Conservation (phyloP, 2,329 filamentous ascomycete genomes). For the Penicillium thymicola region DNA sequence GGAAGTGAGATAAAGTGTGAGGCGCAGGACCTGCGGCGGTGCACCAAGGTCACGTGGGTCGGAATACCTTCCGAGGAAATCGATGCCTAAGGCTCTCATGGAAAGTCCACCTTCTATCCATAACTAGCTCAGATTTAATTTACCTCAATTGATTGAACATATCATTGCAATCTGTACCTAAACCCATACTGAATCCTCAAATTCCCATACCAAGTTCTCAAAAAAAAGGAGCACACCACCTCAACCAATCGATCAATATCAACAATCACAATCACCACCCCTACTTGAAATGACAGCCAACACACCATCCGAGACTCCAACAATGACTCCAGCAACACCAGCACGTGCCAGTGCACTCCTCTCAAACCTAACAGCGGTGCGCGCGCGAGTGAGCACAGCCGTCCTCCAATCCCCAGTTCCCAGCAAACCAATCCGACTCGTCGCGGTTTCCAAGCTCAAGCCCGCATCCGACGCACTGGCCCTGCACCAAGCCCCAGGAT, state of each 20-base stretch:
- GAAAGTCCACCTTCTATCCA: not conserved
- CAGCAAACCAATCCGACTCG: slow-evolving; percentile 57
- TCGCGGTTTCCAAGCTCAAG: slow-evolving; percentile 96
- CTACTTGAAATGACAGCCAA: slow-evolving; percentile 11
- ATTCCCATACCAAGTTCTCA: not conserved
- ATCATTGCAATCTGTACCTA: not conserved
- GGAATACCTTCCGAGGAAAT: slow-evolving; percentile 9
- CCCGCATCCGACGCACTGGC: slow-evolving; percentile 86
- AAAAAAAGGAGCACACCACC: not conserved
- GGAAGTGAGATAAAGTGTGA: slow-evolving; percentile 1
- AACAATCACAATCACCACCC: not conserved
- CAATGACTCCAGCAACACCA: slow-evolving; percentile 54
- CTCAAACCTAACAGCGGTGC: slow-evolving; percentile 61
- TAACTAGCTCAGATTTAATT: not conserved
- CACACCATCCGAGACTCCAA: slow-evolving; percentile 12
- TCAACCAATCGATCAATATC: not conserved
- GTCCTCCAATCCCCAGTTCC: slow-evolving; percentile 30
- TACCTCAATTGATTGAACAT: not conserved
- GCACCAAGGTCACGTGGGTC: slow-evolving; percentile 4
- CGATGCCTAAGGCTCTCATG: slow-evolving; percentile 18
- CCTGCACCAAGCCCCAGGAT: slow-evolving; percentile 61
- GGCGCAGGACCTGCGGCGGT: not conserved
- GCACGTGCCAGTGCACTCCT: slow-evolving; percentile 61
- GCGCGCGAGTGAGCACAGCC: slow-evolving; percentile 55
- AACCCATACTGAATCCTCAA: not conserved